phyloP scores from a whole-genome alignment of 2,329 filamentous ascomycete species.

The Clonostachys chloroleuca region DNA sequence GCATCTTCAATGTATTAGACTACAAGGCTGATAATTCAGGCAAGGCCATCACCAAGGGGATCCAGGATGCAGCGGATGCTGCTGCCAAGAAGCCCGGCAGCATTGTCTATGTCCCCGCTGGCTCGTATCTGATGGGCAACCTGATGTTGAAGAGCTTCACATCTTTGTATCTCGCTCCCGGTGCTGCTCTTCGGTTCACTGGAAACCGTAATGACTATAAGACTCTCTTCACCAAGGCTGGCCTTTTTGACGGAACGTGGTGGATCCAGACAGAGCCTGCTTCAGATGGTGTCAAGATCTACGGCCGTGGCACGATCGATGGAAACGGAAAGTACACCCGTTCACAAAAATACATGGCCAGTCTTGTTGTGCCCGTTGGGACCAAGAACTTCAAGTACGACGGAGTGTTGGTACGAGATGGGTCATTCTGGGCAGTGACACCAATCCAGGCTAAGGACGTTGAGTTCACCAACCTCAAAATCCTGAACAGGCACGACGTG shows the following conservation, averaged over 20 bases:
- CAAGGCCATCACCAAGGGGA: not conserved
- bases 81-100: not conserved
- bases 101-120: conserved; percentile 1
- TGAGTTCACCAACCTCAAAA: conserved; percentile 2
- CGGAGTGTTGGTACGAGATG: conserved; percentile 1
- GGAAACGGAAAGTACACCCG: conserved; percentile 1
- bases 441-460: not conserved
- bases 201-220: conserved; percentile 2
- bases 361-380: not conserved
- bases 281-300: conserved; percentile 1
- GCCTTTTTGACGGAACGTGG: conserved; percentile 1
- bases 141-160: not conserved
- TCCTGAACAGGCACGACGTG: conserved; percentile 1
- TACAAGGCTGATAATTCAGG: conserved; percentile 1
- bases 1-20: not conserved
- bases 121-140: not conserved
- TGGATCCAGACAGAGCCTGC: conserved; percentile 1
- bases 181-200: conserved; percentile 1
- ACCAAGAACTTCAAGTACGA: conserved; percentile 1
- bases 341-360: not conserved
- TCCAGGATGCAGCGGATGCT: not conserved
- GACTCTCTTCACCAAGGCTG: not conserved
- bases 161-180: conserved; percentile 1
- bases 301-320: conserved; percentile 1
- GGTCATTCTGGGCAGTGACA: conserved; percentile 1